Evolutionary conservation across 192 early-diverging fungal genomes (phyloP).

Genomic region (Lunasporangiospora selenospora): DNA sequence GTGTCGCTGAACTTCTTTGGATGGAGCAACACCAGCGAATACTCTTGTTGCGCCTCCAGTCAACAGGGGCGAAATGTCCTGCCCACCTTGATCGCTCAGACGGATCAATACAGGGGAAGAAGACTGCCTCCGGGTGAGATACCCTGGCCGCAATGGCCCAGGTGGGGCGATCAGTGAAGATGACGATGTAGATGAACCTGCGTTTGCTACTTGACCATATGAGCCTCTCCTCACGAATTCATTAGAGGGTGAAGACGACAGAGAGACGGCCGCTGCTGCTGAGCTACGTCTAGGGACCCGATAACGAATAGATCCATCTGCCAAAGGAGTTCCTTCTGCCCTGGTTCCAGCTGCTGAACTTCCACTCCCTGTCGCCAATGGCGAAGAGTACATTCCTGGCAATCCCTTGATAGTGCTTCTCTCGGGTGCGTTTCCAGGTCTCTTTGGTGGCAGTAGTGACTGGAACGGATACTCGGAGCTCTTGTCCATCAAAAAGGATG

Average conservation of each 20-base stretch:
- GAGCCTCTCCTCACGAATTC: no score
- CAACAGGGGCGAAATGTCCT: slow-evolving; percentile 29
- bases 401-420: no score
- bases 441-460: slow-evolving; percentile 31
- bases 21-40: slow-evolving; percentile 16
- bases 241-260: no score
- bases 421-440: slow-evolving; percentile 7
- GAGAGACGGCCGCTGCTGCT: slow-evolving; percentile 20
- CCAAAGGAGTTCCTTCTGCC: no score
- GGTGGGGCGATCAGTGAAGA: no score
- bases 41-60: slow-evolving; percentile 1
- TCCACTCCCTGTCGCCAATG: neutral
- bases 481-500: neutral
- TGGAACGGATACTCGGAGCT: neutral
- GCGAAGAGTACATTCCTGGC: no score
- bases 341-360: no score
- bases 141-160: slow-evolving; percentile 11
- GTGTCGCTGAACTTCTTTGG: slow-evolving; percentile 7
- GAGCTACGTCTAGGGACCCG: slow-evolving; percentile 26
- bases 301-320: neutral
- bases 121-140: slow-evolving; percentile 19
- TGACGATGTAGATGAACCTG: neutral
- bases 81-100: slow-evolving; percentile 32
- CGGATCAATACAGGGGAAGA: slow-evolving; percentile 41
- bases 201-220: no score